Base-by-base conservation (phyloP, 1,139 yeast genomes). In the Blastobotrys proliferans region DNA sequence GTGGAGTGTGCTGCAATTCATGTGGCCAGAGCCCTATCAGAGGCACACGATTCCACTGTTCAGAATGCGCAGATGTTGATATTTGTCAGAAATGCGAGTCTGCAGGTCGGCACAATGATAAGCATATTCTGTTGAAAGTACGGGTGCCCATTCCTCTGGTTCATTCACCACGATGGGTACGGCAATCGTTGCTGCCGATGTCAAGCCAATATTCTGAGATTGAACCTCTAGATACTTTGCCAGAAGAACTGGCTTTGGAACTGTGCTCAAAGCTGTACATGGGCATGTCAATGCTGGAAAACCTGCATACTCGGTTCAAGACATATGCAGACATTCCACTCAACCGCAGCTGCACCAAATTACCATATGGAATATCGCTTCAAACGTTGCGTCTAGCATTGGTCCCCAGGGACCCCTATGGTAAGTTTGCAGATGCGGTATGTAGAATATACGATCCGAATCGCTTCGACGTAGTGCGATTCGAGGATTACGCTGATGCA, bases 51-150 rank as follows among this genome's bases (percentile, higher is more conserved):
- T 61, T 51, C 40, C 57, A 54, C 26, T 63, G 67, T 43, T 49
- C 54, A 6, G 58, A 60, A 30, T 63, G 67, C 43, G 57, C 48
- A 2, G 66, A 63, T 40, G 54, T 54, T 28, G 67, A 63, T 43
- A 41, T 63, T 21, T 62, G 67, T 41, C 56, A 55, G 34, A 44
- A 39, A 10, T 62, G 66, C 46, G 63, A 60, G 40, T 36, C 48
- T 1, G 43, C 50, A 3, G 19, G 13, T 6, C 32, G 51, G 3
- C 66, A 61, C 42, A 46, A 52, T 24, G 46, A 41, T 9, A 42
- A 40, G 8, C 66, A 61, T 43, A 40, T 54, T 16, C 48, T 57
- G 20, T 35, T 53, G 40, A 54, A 52, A 39, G 55, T 61, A 25
- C 44, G 49, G 27, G 49, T 53, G 4, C 63, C 66, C 4, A 51